phyloP scores from a whole-genome alignment of 2,329 filamentous ascomycete genomes.

The Trichoderma koningii region DNA sequence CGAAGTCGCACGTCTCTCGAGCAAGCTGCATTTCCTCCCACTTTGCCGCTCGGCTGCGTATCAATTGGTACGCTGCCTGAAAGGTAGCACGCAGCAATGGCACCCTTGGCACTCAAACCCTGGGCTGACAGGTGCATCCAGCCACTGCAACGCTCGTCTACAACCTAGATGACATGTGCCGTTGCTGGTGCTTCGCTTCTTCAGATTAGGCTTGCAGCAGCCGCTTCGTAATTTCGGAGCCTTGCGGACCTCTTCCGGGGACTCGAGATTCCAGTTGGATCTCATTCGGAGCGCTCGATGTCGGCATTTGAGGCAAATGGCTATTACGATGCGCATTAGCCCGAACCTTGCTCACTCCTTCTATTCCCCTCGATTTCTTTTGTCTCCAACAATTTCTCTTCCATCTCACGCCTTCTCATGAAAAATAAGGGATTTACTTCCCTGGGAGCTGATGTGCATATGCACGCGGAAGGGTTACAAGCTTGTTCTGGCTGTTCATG shows the following conservation, averaged over 20 bases:
- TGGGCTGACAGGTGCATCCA: not conserved
- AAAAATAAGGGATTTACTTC: not conserved
- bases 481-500: no score
- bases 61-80: not conserved
- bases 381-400: not conserved
- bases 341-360: no score
- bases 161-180: no score
- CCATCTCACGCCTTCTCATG: not conserved
- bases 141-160: no score
- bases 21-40: no score
- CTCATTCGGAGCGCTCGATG: not conserved
- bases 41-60: not conserved
- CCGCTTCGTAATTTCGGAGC: no score
- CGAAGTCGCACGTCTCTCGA: not conserved
- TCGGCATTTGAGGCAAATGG: not conserved
- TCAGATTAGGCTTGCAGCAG: no score
- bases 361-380: not conserved
- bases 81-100: not conserved
- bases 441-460: not conserved
- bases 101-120: not conserved
- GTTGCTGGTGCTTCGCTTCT: no score
- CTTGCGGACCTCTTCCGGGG: not conserved
- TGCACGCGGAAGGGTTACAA: not conserved
- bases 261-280: not conserved
- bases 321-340: not conserved